Percentiles rank a stretch among this genome's conserved stretches.
Conservation (phyloP, 192 early-diverging fungal species). For the Funneliformis mosseae region DNA sequence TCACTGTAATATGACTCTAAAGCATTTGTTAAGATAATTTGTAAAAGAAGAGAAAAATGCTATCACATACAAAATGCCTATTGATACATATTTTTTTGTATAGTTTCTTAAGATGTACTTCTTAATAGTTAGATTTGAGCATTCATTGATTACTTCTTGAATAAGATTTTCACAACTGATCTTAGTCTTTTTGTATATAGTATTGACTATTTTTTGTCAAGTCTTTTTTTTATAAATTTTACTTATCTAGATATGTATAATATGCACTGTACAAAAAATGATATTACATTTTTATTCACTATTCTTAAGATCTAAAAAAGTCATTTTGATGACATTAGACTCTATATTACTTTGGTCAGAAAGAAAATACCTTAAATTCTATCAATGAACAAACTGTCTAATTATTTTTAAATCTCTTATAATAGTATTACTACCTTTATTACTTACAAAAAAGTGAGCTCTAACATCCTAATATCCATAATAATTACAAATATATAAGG, state of each 20-base stretch:
- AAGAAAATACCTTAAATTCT: constrained; percentile 23
- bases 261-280: constrained; percentile 31
- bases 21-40: constrained; percentile 12
- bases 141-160: constrained; percentile 19
- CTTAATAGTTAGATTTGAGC: neutral
- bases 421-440: neutral
- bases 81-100: constrained; percentile 14
- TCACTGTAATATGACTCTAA: constrained; percentile 31
- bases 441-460: no score
- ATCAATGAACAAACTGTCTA: constrained; percentile 17
- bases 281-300: constrained; percentile 29
- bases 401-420: constrained; percentile 27
- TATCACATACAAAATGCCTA: constrained; percentile 23
- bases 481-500: neutral
- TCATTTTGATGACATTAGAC: constrained; percentile 11
- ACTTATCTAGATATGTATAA: constrained; percentile 25
- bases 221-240: neutral
- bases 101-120: constrained; percentile 25
- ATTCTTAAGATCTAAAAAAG: constrained; percentile 8
- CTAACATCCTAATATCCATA: no score
- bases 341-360: constrained; percentile 24
- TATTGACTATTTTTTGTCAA: neutral
- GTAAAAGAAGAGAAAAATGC: constrained; percentile 28
- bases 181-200: neutral
- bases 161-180: neutral